Evolutionary conservation across 2,329 filamentous ascomycete genomes (phyloP).

Genomic region (Botrytis paeoniae): DNA sequence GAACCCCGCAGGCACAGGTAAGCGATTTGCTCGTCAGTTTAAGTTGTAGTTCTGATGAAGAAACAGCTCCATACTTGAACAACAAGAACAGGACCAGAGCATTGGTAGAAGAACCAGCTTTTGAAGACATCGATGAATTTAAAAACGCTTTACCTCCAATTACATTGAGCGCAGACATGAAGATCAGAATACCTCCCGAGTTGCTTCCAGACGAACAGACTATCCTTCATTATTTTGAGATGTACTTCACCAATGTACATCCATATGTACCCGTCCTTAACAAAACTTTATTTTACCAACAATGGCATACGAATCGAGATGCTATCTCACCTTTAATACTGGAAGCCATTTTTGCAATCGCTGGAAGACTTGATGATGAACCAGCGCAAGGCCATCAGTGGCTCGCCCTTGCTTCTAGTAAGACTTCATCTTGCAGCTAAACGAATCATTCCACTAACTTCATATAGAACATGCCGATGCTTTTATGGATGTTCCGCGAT

Average conservation of each 20-base stretch:
- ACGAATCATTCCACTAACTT: conserved; percentile 31
- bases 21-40: conserved; percentile 35
- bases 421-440: neutral
- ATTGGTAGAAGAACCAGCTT: conserved; percentile 57
- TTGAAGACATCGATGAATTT: conserved; percentile 71
- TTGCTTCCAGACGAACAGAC: conserved; percentile 89
- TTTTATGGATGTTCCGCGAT: conserved; percentile 85
- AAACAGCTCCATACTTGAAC: conserved; percentile 77
- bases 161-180: conserved; percentile 65
- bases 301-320: conserved; percentile 82
- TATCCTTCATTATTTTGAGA: conserved; percentile 78
- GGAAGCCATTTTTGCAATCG: conserved; percentile 88
- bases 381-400: conserved; percentile 84
- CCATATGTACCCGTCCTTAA: conserved; percentile 90
- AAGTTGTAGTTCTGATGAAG: conserved; percentile 19
- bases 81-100: conserved; percentile 49
- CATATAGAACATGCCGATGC: conserved; percentile 77
- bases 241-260: conserved; percentile 88
- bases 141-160: conserved; percentile 67
- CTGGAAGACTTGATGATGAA: conserved; percentile 78
- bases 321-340: conserved; percentile 85
- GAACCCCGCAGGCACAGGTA: conserved; percentile 82
- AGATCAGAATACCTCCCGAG: conserved; percentile 84
- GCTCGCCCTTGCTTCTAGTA: conserved; percentile 85
- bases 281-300: conserved; percentile 76